Conservation (phyloP, 1,139 yeast genomes). For the Taphrina confusa region DNA sequence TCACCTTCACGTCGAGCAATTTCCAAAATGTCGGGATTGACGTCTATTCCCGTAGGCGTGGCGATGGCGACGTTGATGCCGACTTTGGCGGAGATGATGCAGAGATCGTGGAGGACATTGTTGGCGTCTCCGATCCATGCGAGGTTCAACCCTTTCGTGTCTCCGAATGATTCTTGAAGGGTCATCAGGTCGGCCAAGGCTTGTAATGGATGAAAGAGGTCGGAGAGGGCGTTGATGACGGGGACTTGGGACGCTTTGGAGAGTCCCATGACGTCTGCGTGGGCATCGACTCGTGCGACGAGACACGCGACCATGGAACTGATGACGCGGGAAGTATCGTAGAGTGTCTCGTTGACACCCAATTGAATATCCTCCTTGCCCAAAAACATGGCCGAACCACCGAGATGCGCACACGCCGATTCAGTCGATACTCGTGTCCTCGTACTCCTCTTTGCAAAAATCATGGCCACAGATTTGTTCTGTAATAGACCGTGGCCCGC, state of each 20-base stretch:
- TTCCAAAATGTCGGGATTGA: conserved; percentile 59
- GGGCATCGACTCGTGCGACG: conserved; percentile 90
- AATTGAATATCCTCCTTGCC: conserved; percentile 95
- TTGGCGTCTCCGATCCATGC: conserved; percentile 98
- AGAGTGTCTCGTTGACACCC: conserved; percentile 86
- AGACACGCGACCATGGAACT: conserved; percentile 94
- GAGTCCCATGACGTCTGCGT: conserved; percentile 75
- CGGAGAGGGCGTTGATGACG: conserved; percentile 89
- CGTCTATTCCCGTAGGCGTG: conserved; percentile 71
- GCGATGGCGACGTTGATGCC: conserved; percentile 85
- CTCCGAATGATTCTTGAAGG: conserved; percentile 72
- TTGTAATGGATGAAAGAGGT: conserved; percentile 88
- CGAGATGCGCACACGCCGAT: conserved; percentile 90
- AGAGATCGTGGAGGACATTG: conserved; percentile 89
- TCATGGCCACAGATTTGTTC: conserved; percentile 79
- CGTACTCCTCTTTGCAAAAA: conserved; percentile 89
- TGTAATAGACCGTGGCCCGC: conserved; percentile 35
- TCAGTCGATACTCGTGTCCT: conserved; percentile 92
- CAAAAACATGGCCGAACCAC: conserved; percentile 94
- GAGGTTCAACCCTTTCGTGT: conserved; percentile 57
- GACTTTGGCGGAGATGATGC: conserved; percentile 81
- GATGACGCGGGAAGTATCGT: conserved; percentile 83
- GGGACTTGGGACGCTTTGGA: conserved; percentile 74
- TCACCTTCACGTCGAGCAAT: conserved; percentile 59
- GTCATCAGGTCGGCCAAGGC: conserved; percentile 90